Evolutionary conservation across 148 eudicot genomes (phyloP).

Genomic region (Bassia scoparia): DNA sequence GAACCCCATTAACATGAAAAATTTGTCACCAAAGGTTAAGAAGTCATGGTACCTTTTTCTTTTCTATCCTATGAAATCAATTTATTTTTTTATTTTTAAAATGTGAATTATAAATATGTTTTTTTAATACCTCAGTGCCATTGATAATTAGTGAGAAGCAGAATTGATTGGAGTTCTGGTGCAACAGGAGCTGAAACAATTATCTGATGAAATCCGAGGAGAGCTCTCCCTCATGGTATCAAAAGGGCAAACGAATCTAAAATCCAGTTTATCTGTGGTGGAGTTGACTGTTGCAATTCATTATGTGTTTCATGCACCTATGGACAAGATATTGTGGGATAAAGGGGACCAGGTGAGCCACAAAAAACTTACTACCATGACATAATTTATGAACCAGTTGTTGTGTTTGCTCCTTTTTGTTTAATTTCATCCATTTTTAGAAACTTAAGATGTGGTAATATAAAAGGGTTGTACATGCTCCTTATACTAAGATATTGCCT

Average conservation of each 20-base stretch:
- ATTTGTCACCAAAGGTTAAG: slow-evolving; percentile 69
- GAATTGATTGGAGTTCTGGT: slow-evolving; percentile 22
- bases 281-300: slow-evolving; percentile 88
- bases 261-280: slow-evolving; percentile 66
- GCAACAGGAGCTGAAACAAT: slow-evolving; percentile 69
- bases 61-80: slow-evolving; percentile 18
- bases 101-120: neutral
- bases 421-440: neutral
- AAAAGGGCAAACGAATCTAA: slow-evolving; percentile 43
- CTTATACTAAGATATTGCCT: slow-evolving; percentile 9
- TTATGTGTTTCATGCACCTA: slow-evolving; percentile 74
- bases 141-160: neutral
- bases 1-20: slow-evolving; percentile 73
- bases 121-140: neutral
- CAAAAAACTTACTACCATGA: neutral
- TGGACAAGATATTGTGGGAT: slow-evolving; percentile 95
- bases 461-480: neutral
- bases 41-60: slow-evolving; percentile 40
- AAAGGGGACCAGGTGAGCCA: slow-evolving; percentile 65
- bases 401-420: slow-evolving; percentile 8
- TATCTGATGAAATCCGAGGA: slow-evolving; percentile 74
- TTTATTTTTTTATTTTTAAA: no score
- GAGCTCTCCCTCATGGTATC: slow-evolving; percentile 56
- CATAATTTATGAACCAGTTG: neutral
- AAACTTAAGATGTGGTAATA: neutral